These are phyloP conservation scores for Silene latifolia DNA, from an alignment of 148 eudicot genomes.

Conservation along the genomic window DNA sequence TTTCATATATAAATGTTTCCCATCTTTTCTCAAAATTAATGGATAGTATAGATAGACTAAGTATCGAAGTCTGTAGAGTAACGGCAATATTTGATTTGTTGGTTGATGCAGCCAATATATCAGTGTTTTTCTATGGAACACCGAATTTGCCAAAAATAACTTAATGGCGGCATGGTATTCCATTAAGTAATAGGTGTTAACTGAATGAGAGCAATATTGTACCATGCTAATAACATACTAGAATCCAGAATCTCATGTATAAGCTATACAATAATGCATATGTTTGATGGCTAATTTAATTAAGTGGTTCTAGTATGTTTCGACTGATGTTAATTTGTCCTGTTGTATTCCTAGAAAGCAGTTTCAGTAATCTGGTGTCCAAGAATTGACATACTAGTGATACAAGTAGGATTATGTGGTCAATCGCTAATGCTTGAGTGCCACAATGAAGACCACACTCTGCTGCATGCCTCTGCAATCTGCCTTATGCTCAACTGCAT, in stretches of 20 bases:
- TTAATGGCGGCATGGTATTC: too few relatives aligned
- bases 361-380: background rate
- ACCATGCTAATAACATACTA: background rate
- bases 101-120: too few relatives aligned
- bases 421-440: constrained; percentile 9
- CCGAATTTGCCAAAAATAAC: too few relatives aligned
- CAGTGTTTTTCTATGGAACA: too few relatives aligned
- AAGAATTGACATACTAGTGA: background rate
- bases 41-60: too few relatives aligned
- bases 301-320: too few relatives aligned
- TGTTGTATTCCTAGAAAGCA: constrained; percentile 7
- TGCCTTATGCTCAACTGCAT: constrained; percentile 12
- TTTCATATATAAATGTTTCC: too few relatives aligned
- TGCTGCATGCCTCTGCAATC: constrained; percentile 18
- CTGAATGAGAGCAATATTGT: too few relatives aligned
- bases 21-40: too few relatives aligned
- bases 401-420: constrained; percentile 20
- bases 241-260: background rate
- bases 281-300: background rate
- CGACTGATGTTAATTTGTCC: background rate
- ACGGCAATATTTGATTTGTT: too few relatives aligned
- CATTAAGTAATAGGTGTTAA: too few relatives aligned
- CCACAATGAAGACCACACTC: constrained; percentile 23
- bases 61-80: too few relatives aligned
- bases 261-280: background rate